phyloP scores from a whole-genome alignment of 2,329 filamentous ascomycete genomes.

The Neoarthrinium moseri region DNA sequence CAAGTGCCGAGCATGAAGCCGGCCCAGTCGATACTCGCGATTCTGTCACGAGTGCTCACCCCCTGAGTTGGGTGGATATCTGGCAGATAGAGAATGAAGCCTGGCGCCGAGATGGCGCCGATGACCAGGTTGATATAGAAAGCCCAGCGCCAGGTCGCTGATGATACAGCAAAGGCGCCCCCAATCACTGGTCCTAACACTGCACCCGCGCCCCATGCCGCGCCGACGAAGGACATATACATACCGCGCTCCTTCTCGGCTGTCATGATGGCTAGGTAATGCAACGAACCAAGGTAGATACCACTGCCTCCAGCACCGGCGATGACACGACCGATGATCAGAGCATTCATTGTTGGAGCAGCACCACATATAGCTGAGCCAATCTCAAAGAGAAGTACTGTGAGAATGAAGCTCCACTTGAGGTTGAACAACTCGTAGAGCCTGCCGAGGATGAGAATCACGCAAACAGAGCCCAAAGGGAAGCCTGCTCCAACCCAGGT shows the following conservation, averaged over 20 bases:
- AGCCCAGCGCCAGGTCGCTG: constrained; percentile 2
- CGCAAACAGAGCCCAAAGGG: neutral
- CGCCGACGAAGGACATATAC: neutral
- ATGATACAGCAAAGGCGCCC: constrained; percentile 17
- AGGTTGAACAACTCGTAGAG: constrained; percentile 40
- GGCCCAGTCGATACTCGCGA: constrained; percentile 38
- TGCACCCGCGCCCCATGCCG: constrained; percentile 12
- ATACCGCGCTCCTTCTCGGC: neutral
- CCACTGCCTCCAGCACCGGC: constrained; percentile 41
- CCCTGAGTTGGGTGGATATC: constrained; percentile 14
- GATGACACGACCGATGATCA: constrained; percentile 44
- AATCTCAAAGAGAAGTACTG: constrained; percentile 22
- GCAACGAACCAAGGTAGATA: constrained; percentile 33
- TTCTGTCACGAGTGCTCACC: constrained; percentile 18
- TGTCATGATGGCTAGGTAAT: constrained; percentile 15
- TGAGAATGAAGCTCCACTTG: constrained; percentile 36
- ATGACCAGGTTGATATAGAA: constrained; percentile 47
- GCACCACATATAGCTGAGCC: constrained; percentile 39
- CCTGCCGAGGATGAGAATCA: constrained; percentile 20
- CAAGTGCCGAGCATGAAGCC: constrained; percentile 36
- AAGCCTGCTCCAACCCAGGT: neutral
- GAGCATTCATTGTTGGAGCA: constrained; percentile 38
- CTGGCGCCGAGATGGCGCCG: constrained; percentile 30
- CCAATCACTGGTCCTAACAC: constrained; percentile 1
- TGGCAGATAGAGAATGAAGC: constrained; percentile 29